Evolutionary conservation across 2,329 filamentous ascomycete genomes (phyloP), one percentile per base, ranked within the genome.

Genomic region (Monosporascus sp.): DNA sequence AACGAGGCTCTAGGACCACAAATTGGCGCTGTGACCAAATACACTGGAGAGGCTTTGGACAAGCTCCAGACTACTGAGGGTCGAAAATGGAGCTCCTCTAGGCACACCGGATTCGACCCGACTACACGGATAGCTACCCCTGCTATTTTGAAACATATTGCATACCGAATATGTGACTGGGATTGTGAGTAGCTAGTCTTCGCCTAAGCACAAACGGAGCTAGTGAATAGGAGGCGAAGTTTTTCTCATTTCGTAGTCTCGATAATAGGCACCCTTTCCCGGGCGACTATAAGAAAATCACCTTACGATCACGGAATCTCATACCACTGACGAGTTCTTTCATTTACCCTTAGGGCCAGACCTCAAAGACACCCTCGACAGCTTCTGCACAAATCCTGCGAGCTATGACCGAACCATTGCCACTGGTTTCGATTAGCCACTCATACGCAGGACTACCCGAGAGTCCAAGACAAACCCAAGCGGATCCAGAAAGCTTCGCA

Each of bases 401-500:
- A 22, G 20, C 39, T 43, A 43, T 14, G 39, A 24, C 8, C 8
- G n/a, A 11, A 11, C 39, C 14, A 11, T 43, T 9, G 27, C 27
- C 27, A 31, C 9, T 5, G 27, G 27, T 11, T 31, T 31, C 27
- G 1, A 31, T 31, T 9, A 31, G 27, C 27, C 9, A 2, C 27
- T 14, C 9, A 11, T 31, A 11, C 3, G 9, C 9, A 14, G 18
- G 18, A 43, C 11, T 27, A 14, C 43, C 43, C 43, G 5, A 46
- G 24, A n/a, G 2, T 7, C 43, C 24, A 37, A 48, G 17, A 17
- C 24, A 11, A 6, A 20, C 17, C 15, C 8, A 47, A 47, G 37
- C 35, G 24, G 27, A 48, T 48, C 27, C 17, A 20, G 17, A 53
- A 50, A 47, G 52, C 52, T 53, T 50, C 43, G 22, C 22, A 22